A percentile compares a stretch with the other conserved stretches of the same genome.
These are phyloP conservation scores for Linaria vulgaris DNA, from an alignment of 257 asterid species.

Conservation along the genomic window DNA sequence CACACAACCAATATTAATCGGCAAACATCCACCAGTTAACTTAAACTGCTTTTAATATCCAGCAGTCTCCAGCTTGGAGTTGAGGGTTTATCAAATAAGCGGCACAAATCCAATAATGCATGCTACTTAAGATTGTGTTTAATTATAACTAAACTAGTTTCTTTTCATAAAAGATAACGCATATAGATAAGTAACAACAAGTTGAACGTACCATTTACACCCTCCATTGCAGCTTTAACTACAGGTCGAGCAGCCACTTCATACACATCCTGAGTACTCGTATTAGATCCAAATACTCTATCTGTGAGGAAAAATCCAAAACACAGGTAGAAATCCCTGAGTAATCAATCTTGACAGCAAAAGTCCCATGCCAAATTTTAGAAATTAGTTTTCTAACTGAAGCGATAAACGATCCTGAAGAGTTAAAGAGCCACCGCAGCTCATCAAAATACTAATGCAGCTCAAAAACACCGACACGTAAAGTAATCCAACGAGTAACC, in stretches of 20 bases:
- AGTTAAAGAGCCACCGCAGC: conserved; percentile 20
- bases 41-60: conserved; percentile 3
- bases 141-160: conserved; percentile 14
- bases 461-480: conserved; percentile 6
- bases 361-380: conserved; percentile 8
- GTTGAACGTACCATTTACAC: conserved; percentile 73
- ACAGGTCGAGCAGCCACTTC: conserved; percentile 97
- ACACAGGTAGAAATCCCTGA: conserved; percentile 12
- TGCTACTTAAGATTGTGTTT: not conserved
- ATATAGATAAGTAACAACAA: conserved; percentile 4
- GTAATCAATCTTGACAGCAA: conserved; percentile 19
- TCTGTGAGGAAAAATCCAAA: conserved; percentile 43
- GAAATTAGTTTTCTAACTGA: not conserved
- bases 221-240: conserved; percentile 97
- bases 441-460: conserved; percentile 8
- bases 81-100: conserved; percentile 12
- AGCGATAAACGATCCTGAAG: not conserved
- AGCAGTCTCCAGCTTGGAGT: conserved; percentile 23
- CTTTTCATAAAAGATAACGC: not conserved
- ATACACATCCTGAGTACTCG: conserved; percentile 81
- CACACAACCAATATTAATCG: conserved; percentile 29
- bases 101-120: conserved; percentile 13
- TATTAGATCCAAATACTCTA: conserved; percentile 82
- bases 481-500: not conserved
- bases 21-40: conserved; percentile 11